These are phyloP conservation scores for Eutrema heterophyllum DNA, from an alignment of 345 rosid species.

Conservation along the genomic window DNA sequence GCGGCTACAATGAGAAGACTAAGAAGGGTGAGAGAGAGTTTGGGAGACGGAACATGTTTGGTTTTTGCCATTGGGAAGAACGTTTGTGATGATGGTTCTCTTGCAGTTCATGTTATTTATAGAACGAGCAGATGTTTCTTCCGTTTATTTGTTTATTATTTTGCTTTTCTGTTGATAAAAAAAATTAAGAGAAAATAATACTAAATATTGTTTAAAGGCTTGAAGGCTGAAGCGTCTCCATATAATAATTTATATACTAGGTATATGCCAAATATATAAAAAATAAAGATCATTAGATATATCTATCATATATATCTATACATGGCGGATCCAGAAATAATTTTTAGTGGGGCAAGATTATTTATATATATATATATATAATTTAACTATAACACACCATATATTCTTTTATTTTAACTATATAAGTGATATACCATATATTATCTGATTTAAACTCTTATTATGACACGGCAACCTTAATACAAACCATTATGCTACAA, in stretches of 20 bases:
- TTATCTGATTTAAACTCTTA: too few relatives aligned
- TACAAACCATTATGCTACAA: too few relatives aligned
- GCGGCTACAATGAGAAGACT: conserved; percentile 49
- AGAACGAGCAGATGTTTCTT: not conserved
- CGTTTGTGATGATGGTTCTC: not conserved
- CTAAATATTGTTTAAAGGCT: not conserved
- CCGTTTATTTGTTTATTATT: not conserved
- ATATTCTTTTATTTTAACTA: too few relatives aligned
- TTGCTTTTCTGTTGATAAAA: not conserved
- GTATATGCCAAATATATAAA: not conserved
- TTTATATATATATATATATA: too few relatives aligned
- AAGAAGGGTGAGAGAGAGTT: conserved; percentile 36
- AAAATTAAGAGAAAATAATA: not conserved
- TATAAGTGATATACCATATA: too few relatives aligned
- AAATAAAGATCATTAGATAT: not conserved
- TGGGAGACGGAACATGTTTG: conserved; percentile 2
- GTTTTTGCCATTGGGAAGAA: conserved; percentile 2
- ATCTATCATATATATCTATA: not conserved
- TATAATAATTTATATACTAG: not conserved
- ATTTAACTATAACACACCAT: too few relatives aligned
- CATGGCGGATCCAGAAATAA: too few relatives aligned
- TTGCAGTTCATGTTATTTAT: conserved; percentile 7
- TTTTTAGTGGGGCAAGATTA: too few relatives aligned
- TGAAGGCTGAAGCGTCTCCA: not conserved
- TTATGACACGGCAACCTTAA: too few relatives aligned